Conservation (phyloP, 75 land plant genomes). For the Pinus albicaulis region DNA sequence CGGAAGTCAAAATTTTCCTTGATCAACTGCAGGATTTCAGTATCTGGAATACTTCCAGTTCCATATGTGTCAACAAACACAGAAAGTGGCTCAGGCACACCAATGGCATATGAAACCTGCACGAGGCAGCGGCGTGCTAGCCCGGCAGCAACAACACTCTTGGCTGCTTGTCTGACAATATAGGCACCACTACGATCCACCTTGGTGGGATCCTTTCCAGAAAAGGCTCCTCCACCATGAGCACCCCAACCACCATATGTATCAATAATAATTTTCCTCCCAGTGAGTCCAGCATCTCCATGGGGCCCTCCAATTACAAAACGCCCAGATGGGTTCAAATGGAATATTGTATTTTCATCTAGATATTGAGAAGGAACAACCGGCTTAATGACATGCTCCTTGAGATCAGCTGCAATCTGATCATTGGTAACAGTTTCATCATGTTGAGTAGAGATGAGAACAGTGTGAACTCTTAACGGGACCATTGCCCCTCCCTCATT, state of each 20-base stretch:
- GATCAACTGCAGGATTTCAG: constrained; percentile 51
- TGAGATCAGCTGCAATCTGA: constrained; percentile 54
- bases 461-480: constrained; percentile 58
- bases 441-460: constrained; percentile 74
- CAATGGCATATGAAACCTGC: constrained; percentile 40
- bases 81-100: constrained; percentile 35
- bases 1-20: constrained; percentile 72
- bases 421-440: constrained; percentile 75
- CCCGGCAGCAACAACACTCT: constrained; percentile 71
- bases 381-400: constrained; percentile 67
- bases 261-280: constrained; percentile 51
- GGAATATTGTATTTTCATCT: constrained; percentile 72
- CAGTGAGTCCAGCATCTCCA: constrained; percentile 78
- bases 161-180: constrained; percentile 61
- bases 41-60: constrained; percentile 48
- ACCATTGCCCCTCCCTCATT: constrained; percentile 66
- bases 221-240: constrained; percentile 35
- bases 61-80: constrained; percentile 37
- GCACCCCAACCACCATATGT: constrained; percentile 36
- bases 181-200: constrained; percentile 68
- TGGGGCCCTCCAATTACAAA: constrained; percentile 76
- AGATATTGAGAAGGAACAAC: constrained; percentile 50
- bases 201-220: constrained; percentile 50
- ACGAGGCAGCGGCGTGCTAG: constrained; percentile 59
- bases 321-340: constrained; percentile 63